These are phyloP conservation scores for Sophora flavescens DNA, from an alignment of 306 rosid species.

Conservation along the genomic window DNA sequence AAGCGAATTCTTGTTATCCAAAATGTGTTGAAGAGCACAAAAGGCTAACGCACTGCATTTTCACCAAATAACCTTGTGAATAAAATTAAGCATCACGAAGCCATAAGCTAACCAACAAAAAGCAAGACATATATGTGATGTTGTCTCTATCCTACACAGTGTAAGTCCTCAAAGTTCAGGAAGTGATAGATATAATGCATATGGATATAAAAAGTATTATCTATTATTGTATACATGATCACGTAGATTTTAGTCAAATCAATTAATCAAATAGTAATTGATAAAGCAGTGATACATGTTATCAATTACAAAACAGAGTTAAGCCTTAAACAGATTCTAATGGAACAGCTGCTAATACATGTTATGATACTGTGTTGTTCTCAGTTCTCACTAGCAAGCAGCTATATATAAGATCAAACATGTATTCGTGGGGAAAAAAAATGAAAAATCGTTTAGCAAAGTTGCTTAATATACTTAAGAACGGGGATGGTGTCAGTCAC, in stretches of 20 bases:
- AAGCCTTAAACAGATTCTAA: conserved; percentile 24
- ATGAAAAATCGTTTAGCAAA: no score
- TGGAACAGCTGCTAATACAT: not conserved
- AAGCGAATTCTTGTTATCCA: conserved; percentile 28
- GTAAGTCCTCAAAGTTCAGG: conserved; percentile 26
- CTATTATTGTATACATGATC: conserved; percentile 2
- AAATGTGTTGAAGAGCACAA: conserved; percentile 38
- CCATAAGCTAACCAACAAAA: conserved; percentile 82
- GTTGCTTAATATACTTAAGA: no score
- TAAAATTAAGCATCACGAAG: conserved; percentile 70
- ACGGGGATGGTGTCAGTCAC: no score
- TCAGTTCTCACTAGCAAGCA: not conserved
- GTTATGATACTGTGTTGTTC: not conserved
- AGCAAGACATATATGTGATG: conserved; percentile 77
- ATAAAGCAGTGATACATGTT: conserved; percentile 32
- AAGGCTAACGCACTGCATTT: conserved; percentile 35
- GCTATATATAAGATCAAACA: not conserved
- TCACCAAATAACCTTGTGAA: conserved; percentile 75
- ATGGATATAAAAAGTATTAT: not conserved
- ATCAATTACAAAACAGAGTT: no score
- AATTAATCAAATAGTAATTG: not conserved
- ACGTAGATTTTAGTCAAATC: conserved; percentile 12
- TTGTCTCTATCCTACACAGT: conserved; percentile 81
- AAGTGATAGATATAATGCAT: conserved; percentile 30
- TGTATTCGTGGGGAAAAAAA: conserved; percentile 8